Percentiles rank a stretch among this genome's conserved stretches.
phyloP scores from a whole-genome alignment of 2,329 filamentous ascomycete species.

The Aschersonia sp. region DNA sequence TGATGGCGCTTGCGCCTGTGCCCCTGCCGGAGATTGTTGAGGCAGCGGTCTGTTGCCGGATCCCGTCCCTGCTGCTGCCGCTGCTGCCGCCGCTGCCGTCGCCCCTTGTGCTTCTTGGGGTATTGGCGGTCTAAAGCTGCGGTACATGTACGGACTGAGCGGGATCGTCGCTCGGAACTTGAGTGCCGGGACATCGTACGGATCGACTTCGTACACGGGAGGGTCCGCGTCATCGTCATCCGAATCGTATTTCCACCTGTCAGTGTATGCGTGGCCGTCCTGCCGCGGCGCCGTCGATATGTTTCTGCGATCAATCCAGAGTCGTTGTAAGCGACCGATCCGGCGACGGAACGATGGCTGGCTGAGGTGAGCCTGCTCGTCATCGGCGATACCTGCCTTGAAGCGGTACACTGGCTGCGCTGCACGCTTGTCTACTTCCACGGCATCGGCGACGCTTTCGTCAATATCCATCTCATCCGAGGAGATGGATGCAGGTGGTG shows the following conservation, averaged over 20 bases:
- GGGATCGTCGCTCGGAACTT: conserved; percentile 47
- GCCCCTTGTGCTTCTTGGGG: conserved; percentile 13
- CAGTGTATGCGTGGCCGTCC: conserved; percentile 31
- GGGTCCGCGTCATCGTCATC: conserved; percentile 76
- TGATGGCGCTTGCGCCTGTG: conserved; percentile 12
- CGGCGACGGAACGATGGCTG: conserved; percentile 66
- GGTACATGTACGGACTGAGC: conserved; percentile 26
- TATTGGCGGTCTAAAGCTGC: conserved; percentile 20
- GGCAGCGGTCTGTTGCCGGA: conserved; percentile 2
- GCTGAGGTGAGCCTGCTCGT: conserved; percentile 23
- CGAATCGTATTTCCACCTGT: conserved; percentile 77
- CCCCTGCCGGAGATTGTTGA: conserved; percentile 8
- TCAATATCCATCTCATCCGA: conserved; percentile 44
- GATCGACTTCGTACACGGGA: conserved; percentile 61
- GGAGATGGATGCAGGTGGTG: conserved; percentile 42
- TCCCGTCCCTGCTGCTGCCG: conserved; percentile 3
- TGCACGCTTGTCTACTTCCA: conserved; percentile 20
- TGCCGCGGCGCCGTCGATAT: conserved; percentile 33
- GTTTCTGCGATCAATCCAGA: conserved; percentile 78
- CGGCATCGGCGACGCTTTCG: conserved; percentile 28
- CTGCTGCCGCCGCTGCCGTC: conserved; percentile 9
- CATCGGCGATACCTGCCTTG: conserved; percentile 22
- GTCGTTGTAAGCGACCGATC: conserved; percentile 66
- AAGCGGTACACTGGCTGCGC: conserved; percentile 28
- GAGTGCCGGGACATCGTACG: conserved; percentile 44